A percentile compares a stretch with the other conserved stretches of the same genome.
phyloP scores from a whole-genome alignment of 2,329 filamentous ascomycete genomes.

The Colletotrichum australisinense region DNA sequence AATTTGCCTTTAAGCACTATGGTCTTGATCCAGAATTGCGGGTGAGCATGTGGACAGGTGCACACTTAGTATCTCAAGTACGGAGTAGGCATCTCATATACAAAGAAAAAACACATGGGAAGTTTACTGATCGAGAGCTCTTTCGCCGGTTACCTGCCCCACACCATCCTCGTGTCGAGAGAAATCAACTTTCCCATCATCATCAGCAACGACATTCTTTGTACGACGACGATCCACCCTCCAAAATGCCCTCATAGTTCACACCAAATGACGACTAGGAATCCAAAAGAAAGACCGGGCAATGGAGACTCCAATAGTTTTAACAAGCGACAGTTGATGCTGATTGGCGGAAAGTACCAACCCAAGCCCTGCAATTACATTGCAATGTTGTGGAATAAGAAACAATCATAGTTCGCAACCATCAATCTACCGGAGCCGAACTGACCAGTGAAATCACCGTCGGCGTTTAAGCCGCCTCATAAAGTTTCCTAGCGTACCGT shows the following conservation, averaged over 20 bases:
- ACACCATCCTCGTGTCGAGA: no score
- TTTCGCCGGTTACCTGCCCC: not conserved
- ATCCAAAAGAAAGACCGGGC: not conserved
- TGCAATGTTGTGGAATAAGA: not conserved
- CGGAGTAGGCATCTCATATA: no score
- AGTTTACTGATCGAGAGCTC: not conserved
- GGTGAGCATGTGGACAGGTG: not conserved
- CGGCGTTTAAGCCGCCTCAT: not conserved
- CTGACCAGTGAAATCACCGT: not conserved
- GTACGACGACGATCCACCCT: no score
- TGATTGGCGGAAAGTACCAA: not conserved
- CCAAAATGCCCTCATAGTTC: not conserved
- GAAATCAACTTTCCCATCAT: no score
- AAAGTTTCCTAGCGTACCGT: not conserved
- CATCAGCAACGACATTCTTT: no score
- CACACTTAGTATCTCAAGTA: not conserved
- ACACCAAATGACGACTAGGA: not conserved
- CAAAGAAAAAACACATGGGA: no score
- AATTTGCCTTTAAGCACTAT: not conserved
- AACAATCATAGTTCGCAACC: not conserved
- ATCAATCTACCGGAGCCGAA: not conserved
- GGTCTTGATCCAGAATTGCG: not conserved
- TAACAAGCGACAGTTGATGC: not conserved
- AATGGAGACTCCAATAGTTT: not conserved
- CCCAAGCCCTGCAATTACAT: not conserved